These are phyloP conservation scores for Flaveria bidentis DNA, from an alignment of 129 eudicot species.

Conservation along the genomic window DNA sequence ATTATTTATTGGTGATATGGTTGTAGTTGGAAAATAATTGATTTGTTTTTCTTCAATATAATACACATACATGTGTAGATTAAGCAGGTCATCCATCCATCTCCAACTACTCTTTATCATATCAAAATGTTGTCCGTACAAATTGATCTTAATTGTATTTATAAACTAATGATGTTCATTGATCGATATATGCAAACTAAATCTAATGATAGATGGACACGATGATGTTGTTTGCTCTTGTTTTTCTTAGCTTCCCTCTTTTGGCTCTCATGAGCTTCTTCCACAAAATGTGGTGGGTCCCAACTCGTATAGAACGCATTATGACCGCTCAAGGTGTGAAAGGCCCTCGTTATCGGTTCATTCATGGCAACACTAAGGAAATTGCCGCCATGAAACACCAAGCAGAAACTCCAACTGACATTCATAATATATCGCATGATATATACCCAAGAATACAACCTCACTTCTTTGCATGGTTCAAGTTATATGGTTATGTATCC, in stretches of 20 bases:
- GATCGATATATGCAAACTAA: no score
- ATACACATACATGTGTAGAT: no score
- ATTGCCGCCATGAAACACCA: constrained; percentile 30
- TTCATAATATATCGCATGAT: constrained; percentile 35
- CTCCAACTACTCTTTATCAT: no score
- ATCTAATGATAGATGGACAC: no score
- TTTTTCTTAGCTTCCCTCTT: constrained; percentile 5
- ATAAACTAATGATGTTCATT: no score
- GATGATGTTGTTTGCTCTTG: background rate
- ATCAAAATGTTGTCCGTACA: background rate
- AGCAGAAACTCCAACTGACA: background rate
- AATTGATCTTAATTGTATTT: no score
- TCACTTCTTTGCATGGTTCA: constrained; percentile 42
- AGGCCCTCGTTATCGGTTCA: constrained; percentile 45
- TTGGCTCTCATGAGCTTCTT: constrained; percentile 28
- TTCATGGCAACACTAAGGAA: constrained; percentile 47
- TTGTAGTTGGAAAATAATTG: background rate
- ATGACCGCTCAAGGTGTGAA: constrained; percentile 43
- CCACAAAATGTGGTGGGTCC: constrained; percentile 45
- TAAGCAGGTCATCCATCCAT: no score
- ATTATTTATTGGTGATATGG: background rate
- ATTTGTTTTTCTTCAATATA: background rate
- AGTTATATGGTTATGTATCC: constrained; percentile 32
- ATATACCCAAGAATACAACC: constrained; percentile 43
- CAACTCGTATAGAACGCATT: constrained; percentile 29